Percentiles rank a stretch among this genome's conserved stretches.
Evolutionary conservation across 805 yeast species (phyloP).

Genomic region (Lachancea sp.): DNA sequence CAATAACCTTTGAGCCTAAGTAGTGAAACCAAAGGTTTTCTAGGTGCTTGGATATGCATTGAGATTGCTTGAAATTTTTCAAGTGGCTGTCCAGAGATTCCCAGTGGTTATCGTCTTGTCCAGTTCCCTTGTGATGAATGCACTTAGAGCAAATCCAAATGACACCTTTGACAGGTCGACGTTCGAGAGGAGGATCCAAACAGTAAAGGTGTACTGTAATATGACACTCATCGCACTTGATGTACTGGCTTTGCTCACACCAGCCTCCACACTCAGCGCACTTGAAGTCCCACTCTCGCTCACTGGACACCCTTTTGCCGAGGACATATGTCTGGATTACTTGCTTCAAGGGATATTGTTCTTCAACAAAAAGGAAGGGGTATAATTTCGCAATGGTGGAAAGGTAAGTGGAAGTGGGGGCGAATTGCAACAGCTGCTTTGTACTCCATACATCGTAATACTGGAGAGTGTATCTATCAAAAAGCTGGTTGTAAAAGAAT

Average conservation of each 20-base stretch:
- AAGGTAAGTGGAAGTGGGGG: slow-evolving; percentile 41
- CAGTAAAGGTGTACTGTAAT: slow-evolving; percentile 73
- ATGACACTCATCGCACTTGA: slow-evolving; percentile 74
- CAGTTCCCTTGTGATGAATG: slow-evolving; percentile 37
- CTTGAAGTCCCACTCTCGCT: slow-evolving; percentile 8
- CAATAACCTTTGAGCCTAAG: slow-evolving; percentile 22
- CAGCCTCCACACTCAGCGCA: slow-evolving; percentile 81
- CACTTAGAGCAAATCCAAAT: slow-evolving; percentile 88
- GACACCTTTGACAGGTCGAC: slow-evolving; percentile 79
- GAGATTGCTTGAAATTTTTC: neutral
- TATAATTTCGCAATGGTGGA: slow-evolving; percentile 60
- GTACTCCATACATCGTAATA: slow-evolving; percentile 77
- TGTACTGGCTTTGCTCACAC: slow-evolving; percentile 69
- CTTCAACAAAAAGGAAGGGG: slow-evolving; percentile 69
- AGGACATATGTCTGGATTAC: slow-evolving; percentile 23
- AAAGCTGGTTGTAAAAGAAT: slow-evolving; percentile 81
- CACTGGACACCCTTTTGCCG: slow-evolving; percentile 5
- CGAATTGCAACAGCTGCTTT: slow-evolving; percentile 50
- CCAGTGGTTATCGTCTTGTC: neutral
- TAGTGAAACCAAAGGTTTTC: slow-evolving; percentile 26
- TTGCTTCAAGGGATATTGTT: slow-evolving; percentile 26
- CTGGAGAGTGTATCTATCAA: slow-evolving; percentile 77
- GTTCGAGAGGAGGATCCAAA: slow-evolving; percentile 72
- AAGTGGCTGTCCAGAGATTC: neutral
- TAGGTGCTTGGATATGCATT: neutral